Base-by-base conservation (phyloP, 257 asterid species). In the Salvia miltiorrhiza region DNA sequence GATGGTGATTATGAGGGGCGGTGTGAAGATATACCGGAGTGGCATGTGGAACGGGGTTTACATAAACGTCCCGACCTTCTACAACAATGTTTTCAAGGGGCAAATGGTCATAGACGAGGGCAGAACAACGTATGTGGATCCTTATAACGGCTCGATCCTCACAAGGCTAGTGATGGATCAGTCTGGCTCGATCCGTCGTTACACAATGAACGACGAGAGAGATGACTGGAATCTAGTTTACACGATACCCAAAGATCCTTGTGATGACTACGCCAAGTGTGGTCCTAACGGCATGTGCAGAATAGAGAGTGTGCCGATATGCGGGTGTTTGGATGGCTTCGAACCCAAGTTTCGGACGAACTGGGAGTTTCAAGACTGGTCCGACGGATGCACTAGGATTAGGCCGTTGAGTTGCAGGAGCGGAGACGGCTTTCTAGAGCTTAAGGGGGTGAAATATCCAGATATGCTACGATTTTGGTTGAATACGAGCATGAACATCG, bases 281-380 rank as follows among this genome's bases (percentile, higher is more conserved):
- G 71, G 71, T 19, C 60, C 60, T 19, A 48, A 65, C 2, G 61
- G 60, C 11, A 50, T 65, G 2, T 68, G 73, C 55, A 68, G 64
- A 16, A 39, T 40, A 4, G 54, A 56, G 4, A 39, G 12, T 10
- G 13, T 44, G 5, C n/a, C 44, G 1, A 32, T 16, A 45, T 78
- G 82, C n/a, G 76, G 48, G 52, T 77, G 81, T 21, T 23, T 77
- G 0, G 44, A 19, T n/a, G 78, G 81, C 4, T 77, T 77, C 13
- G 16, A 30, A 3, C 78, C 81, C 0, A 62, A 41, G 24, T 52
- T 14, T 21, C 68, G 10, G 11, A 17, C 19, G 17, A 66, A 54
- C 1, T 77, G 81, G 81, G 62, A 65, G n/a, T 19, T 26, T 28
- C 71, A 32, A 20, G 55, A 63, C 21, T 63, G 69, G 69, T 43